Evolutionary conservation across 2,329 filamentous ascomycete genomes (phyloP), one percentile per base, ranked within the genome.

Genomic region (Penicillium decumbens): DNA sequence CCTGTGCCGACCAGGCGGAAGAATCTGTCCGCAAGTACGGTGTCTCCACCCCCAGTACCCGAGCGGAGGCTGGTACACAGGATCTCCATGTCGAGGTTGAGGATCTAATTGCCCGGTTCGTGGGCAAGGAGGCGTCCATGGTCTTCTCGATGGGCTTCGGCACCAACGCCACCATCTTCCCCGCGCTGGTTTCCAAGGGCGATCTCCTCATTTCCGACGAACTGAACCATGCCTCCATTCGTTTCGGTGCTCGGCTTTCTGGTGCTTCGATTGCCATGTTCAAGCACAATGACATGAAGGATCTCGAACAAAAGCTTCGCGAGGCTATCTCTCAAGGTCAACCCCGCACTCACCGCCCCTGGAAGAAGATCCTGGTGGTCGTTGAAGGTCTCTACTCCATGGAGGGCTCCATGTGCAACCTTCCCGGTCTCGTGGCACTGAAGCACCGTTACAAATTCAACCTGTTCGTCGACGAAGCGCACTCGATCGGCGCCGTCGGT

Each of bases 81-180:
- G 93, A 97, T 65, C 77, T 98, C 50, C 85, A 89, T 49, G 63
- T 88, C 30, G 92, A 98, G 69, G 91, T 96, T 3, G 93, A 98
- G 76, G 83, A 86, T 27, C 80, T 95, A 65, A 82, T 97, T 59
- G 93, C 93, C 40, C 80, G 81, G 39, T 98, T 98, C 65, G 89
- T 97, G 33, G 92, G 91, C 68, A 98, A 97, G 77, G 87, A 91
- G 50, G 83, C 88, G 25, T 86, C 93, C 25, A 96, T 96, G 85
- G 85, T 98, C 45, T 97, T 97, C 76, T 96, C 92, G 23, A 98
- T 98, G 93, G 93, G 93, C 29, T 98, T 95, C 68, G 90, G 91
- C 54, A 98, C 93, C 57, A 98, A 98, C 66, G 87, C 92, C 27
- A 89, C 87, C 58, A 84, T 91, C 13, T 97, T 98, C 77, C 89